Percentiles rank a stretch among this genome's conserved stretches.
These are phyloP conservation scores for Saccharomycopsis fibuligera DNA, from an alignment of 805 yeast genomes.

Conservation along the genomic window DNA sequence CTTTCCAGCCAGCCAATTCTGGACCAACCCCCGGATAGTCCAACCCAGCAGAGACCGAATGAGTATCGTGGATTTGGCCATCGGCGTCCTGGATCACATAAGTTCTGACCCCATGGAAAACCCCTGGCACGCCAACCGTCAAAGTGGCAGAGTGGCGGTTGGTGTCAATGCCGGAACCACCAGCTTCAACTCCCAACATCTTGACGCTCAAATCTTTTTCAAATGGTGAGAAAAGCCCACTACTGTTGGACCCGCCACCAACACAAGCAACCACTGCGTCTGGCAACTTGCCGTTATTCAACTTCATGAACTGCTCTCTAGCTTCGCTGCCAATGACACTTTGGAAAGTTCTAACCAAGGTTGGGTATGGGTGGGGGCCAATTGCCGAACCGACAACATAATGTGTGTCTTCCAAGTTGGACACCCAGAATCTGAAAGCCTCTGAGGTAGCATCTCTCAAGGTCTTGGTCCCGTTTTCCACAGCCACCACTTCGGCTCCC, in stretches of 20 bases:
- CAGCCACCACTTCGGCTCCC: conserved; percentile 94
- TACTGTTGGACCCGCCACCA: conserved; percentile 97
- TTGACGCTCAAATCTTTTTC: conserved; percentile 73
- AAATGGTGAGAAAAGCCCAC: conserved; percentile 94
- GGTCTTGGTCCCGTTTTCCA: conserved; percentile 90
- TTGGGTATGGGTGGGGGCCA: conserved; percentile 99
- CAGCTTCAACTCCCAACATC: conserved; percentile 95
- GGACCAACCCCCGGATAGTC: conserved; percentile 99
- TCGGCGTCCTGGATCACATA: conserved; percentile 85
- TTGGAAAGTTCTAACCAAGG: conserved; percentile 96
- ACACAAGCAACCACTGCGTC: conserved; percentile 97
- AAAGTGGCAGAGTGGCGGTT: conserved; percentile 90
- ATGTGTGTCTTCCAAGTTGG: conserved; percentile 79
- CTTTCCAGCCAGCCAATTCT: conserved; percentile 92
- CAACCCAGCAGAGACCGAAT: conserved; percentile 95
- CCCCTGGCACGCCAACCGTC: conserved; percentile 94
- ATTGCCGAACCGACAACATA: conserved; percentile 97
- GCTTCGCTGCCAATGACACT: conserved; percentile 94
- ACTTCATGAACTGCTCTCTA: conserved; percentile 76
- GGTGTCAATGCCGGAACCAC: conserved; percentile 93
- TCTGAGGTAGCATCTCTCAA: conserved; percentile 97
- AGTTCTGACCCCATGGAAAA: conserved; percentile 95
- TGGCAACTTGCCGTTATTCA: conserved; percentile 80
- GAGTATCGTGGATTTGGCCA: conserved; percentile 97
- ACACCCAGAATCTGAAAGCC: conserved; percentile 94